Percentiles rank a stretch among this genome's conserved stretches.
Conservation (phyloP, 441 rosid genomes). For the Geranium incanum region DNA sequence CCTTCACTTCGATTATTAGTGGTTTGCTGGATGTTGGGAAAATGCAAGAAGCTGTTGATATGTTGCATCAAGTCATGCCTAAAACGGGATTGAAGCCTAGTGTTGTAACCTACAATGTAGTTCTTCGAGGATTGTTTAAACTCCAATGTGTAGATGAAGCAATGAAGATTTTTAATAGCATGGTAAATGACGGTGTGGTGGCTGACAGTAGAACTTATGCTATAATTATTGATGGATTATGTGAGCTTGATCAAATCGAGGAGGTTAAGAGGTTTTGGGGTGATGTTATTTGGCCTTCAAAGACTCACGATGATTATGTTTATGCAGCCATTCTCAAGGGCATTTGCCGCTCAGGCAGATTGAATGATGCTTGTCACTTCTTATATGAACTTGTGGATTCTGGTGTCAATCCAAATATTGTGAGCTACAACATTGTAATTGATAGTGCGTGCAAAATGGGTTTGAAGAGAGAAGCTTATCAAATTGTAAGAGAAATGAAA, state of each 20-base stretch:
- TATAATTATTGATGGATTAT: conserved; percentile 52
- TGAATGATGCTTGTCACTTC: conserved; percentile 63
- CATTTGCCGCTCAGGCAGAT: conserved; percentile 42
- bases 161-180: conserved; percentile 37
- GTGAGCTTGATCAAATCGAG: conserved; percentile 36
- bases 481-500: conserved; percentile 60
- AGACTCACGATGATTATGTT: conserved; percentile 54
- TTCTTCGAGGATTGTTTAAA: conserved; percentile 53
- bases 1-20: conserved; percentile 50
- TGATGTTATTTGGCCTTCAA: conserved; percentile 70
- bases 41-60: conserved; percentile 47
- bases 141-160: conserved; percentile 44
- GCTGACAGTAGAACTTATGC: conserved; percentile 46
- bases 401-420: conserved; percentile 52
- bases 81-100: conserved; percentile 44
- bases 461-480: conserved; percentile 69
- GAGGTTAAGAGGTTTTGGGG: conserved; percentile 70
- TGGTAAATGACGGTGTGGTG: conserved; percentile 40
- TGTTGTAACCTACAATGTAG: conserved; percentile 65
- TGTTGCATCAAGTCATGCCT: conserved; percentile 41
- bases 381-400: conserved; percentile 62
- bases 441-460: conserved; percentile 59
- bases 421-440: conserved; percentile 63
- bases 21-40: conserved; percentile 55
- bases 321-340: conserved; percentile 77